Conservation (phyloP, 192 early-diverging fungal species). For the Coemansia reversa region DNA sequence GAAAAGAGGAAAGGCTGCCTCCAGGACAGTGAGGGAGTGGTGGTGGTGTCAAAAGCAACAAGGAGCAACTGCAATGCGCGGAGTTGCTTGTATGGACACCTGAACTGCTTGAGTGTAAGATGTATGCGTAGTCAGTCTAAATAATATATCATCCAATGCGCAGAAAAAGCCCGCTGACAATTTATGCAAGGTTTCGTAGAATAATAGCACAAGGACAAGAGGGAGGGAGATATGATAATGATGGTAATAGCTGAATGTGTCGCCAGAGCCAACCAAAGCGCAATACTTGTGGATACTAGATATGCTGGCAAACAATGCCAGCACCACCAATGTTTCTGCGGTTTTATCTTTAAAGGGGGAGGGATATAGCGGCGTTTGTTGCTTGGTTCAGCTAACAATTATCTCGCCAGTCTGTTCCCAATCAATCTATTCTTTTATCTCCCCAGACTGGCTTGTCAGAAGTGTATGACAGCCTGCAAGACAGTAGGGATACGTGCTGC, state of each 20-base stretch:
- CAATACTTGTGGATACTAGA: neutral
- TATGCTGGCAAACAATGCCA: neutral
- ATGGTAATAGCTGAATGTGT: neutral
- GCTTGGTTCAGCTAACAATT: no score
- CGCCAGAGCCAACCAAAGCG: neutral
- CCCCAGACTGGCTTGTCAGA: no score
- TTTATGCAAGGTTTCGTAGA: neutral
- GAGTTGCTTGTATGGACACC: neutral
- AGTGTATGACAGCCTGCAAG: no score
- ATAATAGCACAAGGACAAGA: neutral
- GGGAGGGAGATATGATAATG: neutral
- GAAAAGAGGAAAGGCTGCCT: neutral
- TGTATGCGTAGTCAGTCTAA: neutral
- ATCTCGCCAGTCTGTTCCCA: no score
- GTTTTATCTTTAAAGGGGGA: neutral
- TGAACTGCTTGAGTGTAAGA: neutral
- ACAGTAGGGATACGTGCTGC: no score
- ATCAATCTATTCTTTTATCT: no score
- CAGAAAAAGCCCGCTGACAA: neutral
- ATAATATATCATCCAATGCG: neutral
- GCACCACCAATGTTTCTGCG: neutral
- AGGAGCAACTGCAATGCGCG: neutral
- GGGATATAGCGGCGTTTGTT: neutral
- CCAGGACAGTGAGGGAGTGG: neutral
- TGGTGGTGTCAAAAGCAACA: neutral